Evolutionary conservation across 1,284 basidiomycete genomes (phyloP), one percentile per base, ranked within the genome.

Genomic region (Sporisorium scitamineum): DNA sequence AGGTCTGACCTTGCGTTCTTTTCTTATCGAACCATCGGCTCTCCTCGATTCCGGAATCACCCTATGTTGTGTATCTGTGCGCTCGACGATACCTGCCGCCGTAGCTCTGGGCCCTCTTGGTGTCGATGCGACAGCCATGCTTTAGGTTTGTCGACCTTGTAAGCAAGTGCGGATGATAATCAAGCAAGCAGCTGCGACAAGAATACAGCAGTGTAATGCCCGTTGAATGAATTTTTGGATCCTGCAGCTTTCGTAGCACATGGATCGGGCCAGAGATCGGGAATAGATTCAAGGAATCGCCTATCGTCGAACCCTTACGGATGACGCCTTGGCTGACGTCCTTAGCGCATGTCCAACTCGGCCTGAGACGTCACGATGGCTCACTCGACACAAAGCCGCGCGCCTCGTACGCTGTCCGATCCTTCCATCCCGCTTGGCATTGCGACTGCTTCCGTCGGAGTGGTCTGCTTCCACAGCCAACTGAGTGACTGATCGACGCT

Each of bases 1-100:
- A 0, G 94, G 94, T 34, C 94, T 89, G 76, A 98, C 92, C 87
- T 92, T 95, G 70, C 93, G 88, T 85, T 97, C 90, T 86, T 95
- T 97, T 63, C 95, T 91, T 24, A 94, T 86, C 51, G 92, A 90
- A 87, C 95, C 95, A 87, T 97, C 95, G 79, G 91, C 86, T 39
- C 95, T 89, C 71, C 87, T 88, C 0, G 93, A 93, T 84, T 93
- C 90, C 13, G 95, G 94, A 34, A 97, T 92, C 65, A 97, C 91
- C 65, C 95, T 90, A 79, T 95, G 91, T 32, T 94, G 89, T 0
- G 93, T 93, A 52, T 89, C 88, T 7, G 93, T 92, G 85, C 95
- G 92, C 47, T 93, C 83, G 13, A 93, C 88, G 81, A 97, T 97
- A 11, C 95, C 95, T 5, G 94, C 88, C 2, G 88, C 87, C 1